These are phyloP conservation scores for Diplotaxis tenuifolia DNA, from an alignment of 345 rosid species.

Conservation along the genomic window DNA sequence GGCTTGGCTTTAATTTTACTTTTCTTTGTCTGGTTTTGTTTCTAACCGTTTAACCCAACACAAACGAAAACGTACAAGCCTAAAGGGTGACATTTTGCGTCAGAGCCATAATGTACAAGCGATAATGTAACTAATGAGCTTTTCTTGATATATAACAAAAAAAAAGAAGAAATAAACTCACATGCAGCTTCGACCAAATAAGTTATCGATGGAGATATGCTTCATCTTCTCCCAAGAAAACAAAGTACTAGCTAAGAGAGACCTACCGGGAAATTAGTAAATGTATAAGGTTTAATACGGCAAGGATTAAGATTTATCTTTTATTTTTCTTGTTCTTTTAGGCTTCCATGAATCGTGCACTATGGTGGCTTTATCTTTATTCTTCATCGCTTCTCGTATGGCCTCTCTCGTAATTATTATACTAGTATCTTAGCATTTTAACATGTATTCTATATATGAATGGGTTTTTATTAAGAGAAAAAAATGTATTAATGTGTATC, in stretches of 20 bases:
- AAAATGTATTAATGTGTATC: conserved; percentile 23
- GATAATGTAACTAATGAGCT: too few species aligned
- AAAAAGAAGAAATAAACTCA: background rate
- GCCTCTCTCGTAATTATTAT: conserved; percentile 18
- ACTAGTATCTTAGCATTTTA: conserved; percentile 15
- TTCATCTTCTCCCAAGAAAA: conserved; percentile 3
- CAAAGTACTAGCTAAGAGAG: background rate
- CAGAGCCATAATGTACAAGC: too few species aligned
- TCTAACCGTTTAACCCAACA: background rate
- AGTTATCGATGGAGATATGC: too few species aligned
- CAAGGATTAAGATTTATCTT: conserved; percentile 10
- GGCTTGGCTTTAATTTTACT: background rate
- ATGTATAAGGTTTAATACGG: conserved; percentile 22
- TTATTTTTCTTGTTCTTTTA: background rate
- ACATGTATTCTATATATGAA: background rate
- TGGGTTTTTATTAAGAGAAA: background rate
- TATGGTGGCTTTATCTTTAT: conserved; percentile 21
- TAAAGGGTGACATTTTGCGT: background rate
- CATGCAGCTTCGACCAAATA: background rate
- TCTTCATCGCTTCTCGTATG: conserved; percentile 25
- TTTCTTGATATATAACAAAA: background rate
- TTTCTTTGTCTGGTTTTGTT: background rate
- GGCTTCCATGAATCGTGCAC: conserved; percentile 29
- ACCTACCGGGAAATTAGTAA: conserved; percentile 7
- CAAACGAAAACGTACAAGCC: background rate